Conservation (phyloP, 129 eudicot species). For the Escallonia herrerae region DNA sequence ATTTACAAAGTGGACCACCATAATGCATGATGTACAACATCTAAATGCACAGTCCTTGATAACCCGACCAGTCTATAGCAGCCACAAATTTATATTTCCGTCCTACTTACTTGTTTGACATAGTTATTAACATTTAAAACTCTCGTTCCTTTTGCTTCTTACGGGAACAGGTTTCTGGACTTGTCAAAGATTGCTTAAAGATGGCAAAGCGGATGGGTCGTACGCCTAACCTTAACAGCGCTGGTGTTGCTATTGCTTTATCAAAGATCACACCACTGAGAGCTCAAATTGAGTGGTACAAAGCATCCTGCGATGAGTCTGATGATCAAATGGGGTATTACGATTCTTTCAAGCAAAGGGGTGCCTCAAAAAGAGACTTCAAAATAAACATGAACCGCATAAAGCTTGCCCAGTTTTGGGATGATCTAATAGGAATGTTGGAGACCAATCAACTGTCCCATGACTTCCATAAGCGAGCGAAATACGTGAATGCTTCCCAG, state of each 20-base stretch:
- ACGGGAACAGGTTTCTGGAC: slow-evolving; percentile 46
- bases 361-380: slow-evolving; percentile 47
- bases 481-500: slow-evolving; percentile 78
- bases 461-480: slow-evolving; percentile 62
- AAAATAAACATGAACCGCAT: slow-evolving; percentile 50
- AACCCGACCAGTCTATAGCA: too few species aligned
- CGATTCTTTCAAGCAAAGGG: slow-evolving; percentile 59
- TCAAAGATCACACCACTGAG: slow-evolving; percentile 61
- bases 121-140: too few species aligned
- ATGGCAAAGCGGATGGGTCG: slow-evolving; percentile 67
- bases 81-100: too few species aligned
- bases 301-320: slow-evolving; percentile 62
- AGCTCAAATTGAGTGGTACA: slow-evolving; percentile 90
- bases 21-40: too few species aligned
- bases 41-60: too few species aligned
- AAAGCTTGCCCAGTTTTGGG: slow-evolving; percentile 73
- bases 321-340: slow-evolving; percentile 79
- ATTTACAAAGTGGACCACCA: too few species aligned
- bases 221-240: slow-evolving; percentile 70
- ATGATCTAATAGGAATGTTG: slow-evolving; percentile 48
- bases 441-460: slow-evolving; percentile 78
- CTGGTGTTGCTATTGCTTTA: slow-evolving; percentile 55
- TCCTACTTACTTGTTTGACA: too few species aligned
- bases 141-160: neutral
- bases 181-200: slow-evolving; percentile 55